Conservation (phyloP, 306 rosid genomes). For the Sechiopsis laciniata region DNA sequence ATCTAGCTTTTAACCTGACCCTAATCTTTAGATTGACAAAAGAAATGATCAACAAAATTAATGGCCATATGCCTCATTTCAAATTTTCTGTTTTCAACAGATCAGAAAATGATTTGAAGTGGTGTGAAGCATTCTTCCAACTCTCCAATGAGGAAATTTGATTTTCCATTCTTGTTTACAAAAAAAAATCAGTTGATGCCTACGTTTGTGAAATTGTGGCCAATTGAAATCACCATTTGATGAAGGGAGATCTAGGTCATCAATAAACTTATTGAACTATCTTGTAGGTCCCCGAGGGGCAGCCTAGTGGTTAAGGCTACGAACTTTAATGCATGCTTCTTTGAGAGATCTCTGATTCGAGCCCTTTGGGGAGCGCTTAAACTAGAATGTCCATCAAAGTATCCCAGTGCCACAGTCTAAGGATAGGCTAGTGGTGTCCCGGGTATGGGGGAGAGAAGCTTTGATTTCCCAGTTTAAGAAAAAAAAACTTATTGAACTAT, state of each 20-base stretch:
- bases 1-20: too few species aligned
- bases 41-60: background rate
- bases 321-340: too few species aligned
- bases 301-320: too few species aligned
- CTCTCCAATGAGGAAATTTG: background rate
- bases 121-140: background rate
- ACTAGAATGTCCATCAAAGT: too few species aligned
- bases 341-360: too few species aligned
- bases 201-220: background rate
- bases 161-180: background rate
- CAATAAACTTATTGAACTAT: background rate
- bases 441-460: too few species aligned
- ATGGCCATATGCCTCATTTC: background rate
- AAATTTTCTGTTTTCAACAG: background rate
- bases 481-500: background rate
- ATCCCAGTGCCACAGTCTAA: too few species aligned
- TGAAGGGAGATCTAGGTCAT: background rate
- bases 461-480: too few species aligned
- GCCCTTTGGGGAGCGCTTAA: too few species aligned
- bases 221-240: background rate
- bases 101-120: background rate
- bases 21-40: too few species aligned
- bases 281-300: too few species aligned
- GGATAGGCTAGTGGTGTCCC: too few species aligned
- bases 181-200: background rate